Percentiles rank a stretch among this genome's conserved stretches.
phyloP scores from a whole-genome alignment of 2,329 filamentous ascomycete species.

The Rutstroemia sp. region DNA sequence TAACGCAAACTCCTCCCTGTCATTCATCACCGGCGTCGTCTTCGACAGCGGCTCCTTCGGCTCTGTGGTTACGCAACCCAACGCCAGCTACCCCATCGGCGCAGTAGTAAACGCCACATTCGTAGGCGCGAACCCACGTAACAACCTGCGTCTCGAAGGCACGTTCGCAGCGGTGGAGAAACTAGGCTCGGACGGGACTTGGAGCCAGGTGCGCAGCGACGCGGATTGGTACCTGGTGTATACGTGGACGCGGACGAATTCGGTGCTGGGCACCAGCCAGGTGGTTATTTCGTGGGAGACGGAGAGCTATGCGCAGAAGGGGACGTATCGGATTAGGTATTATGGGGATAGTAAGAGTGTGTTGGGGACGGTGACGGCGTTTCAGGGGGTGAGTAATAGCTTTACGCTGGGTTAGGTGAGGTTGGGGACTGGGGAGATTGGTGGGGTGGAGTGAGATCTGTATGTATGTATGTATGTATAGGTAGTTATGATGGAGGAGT shows the following conservation, averaged over 20 bases:
- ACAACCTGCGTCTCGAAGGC: constrained; percentile 70
- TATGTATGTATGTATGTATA: no score
- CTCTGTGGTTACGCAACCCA: constrained; percentile 48
- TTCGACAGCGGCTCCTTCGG: constrained; percentile 67
- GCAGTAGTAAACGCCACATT: constrained; percentile 59
- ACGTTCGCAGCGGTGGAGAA: constrained; percentile 75
- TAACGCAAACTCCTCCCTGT: constrained; percentile 67
- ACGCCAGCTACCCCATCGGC: constrained; percentile 36
- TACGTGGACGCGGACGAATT: constrained; percentile 67
- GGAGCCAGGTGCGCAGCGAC: constrained; percentile 65
- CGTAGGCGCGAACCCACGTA: constrained; percentile 82
- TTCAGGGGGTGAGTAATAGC: constrained; percentile 58
- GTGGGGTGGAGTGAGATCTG: no score
- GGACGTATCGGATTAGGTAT: constrained; percentile 74
- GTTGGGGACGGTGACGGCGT: constrained; percentile 54
- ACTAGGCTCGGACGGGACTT: constrained; percentile 41
- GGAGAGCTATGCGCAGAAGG: constrained; percentile 48
- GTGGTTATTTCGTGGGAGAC: constrained; percentile 78
- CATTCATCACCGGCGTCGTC: constrained; percentile 74
- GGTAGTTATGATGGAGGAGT: no score
- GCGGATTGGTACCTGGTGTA: constrained; percentile 79
- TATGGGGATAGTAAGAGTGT: constrained; percentile 71
- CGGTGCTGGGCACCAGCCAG: constrained; percentile 65
- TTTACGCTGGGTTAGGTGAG: constrained; percentile 34
- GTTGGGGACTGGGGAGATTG: no score